Base-by-base conservation (phyloP, 352 stramenopile species). In the Blastocystis sp. region DNA sequence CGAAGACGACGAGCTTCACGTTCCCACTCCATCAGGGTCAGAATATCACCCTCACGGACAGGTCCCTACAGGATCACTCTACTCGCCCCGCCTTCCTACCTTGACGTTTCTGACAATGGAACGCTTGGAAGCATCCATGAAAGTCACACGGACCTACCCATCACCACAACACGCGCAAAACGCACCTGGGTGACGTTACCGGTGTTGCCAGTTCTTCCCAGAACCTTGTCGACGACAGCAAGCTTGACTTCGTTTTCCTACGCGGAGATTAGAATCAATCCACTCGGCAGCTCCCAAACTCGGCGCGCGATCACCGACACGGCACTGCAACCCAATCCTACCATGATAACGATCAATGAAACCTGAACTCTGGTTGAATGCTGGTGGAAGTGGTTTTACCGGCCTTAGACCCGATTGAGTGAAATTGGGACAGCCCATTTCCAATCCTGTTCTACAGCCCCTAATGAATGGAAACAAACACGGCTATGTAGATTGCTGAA, bases 81-180 rank as follows among this genome's bases (percentile, higher is more conserved):
- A 14, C 48, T 14, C 11, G 48, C 99, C 96, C 89, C 95, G 94
- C 74, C 98, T 95, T 74, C 96, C 96, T 91, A 97, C 97, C 94
- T 99, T 99, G 90, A 99, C 97, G 93, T 99, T 99, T 90, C 97
- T 94, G 90, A 99, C 98, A 93, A 99, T 99, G 90, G 95, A 97
- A 92, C 97, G 95, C 91, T 96, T 96, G 92, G 97, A 94, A 90
- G 98, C 95, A 92, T 99, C 95, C 90, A 99, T 94, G 93, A 99
- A 99, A 93, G 99, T 96, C 82, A 99, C 97, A 92, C 96, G 95
- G 64, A 97, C 74, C 74, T 84, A 69, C 38, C 48, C 14, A 69
- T 57, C 34, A 69, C 24, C 65, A 11, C 65, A n/a, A 45, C 24
- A 4, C 6, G 14, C 1, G 28, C 21, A 3, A 52, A 24, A 70